phyloP scores from a whole-genome alignment of 225 moss, liverwort and hornwort genomes.

The Physcomitrium patens region DNA sequence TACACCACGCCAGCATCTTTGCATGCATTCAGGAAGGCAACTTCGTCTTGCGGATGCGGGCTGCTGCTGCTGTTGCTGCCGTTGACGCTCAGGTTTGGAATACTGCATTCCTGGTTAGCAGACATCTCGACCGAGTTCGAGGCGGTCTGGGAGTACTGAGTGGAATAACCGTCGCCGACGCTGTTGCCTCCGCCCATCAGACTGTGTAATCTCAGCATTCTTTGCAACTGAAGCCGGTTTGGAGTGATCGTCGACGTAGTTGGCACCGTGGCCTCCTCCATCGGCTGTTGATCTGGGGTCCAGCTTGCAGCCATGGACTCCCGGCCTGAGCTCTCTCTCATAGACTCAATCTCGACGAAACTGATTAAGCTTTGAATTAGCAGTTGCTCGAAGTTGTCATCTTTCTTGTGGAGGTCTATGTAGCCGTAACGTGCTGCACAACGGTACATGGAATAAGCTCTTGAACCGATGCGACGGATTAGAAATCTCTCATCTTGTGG shows the following conservation, averaged over 20 bases:
- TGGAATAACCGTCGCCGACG: background rate
- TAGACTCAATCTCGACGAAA: slow-evolving; percentile 56
- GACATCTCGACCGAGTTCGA: slow-evolving; percentile 23
- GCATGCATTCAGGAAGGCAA: slow-evolving; percentile 50
- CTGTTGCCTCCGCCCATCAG: background rate
- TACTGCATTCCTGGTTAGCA: background rate
- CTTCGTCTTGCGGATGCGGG: slow-evolving; percentile 43
- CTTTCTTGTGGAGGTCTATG: slow-evolving; percentile 93
- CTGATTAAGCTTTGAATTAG: slow-evolving; percentile 59
- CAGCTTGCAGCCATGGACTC: slow-evolving; percentile 57
- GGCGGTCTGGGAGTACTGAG: slow-evolving; percentile 13
- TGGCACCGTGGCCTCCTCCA: slow-evolving; percentile 29
- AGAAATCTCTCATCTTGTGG: slow-evolving; percentile 76
- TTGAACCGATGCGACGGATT: slow-evolving; percentile 75
- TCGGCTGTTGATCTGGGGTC: slow-evolving; percentile 45
- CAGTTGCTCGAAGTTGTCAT: slow-evolving; percentile 76
- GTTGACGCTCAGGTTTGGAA: background rate
- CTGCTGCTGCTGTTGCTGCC: slow-evolving; percentile 8
- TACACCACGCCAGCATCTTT: slow-evolving; percentile 79
- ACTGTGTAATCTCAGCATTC: slow-evolving; percentile 25
- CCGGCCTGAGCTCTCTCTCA: slow-evolving; percentile 40
- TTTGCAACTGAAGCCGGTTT: slow-evolving; percentile 28
- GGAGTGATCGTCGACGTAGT: background rate
- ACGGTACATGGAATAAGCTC: slow-evolving; percentile 80
- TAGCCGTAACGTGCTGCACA: slow-evolving; percentile 96